Conservation (phyloP, 179 eudicot genomes). For the Carnegiea gigantea region DNA sequence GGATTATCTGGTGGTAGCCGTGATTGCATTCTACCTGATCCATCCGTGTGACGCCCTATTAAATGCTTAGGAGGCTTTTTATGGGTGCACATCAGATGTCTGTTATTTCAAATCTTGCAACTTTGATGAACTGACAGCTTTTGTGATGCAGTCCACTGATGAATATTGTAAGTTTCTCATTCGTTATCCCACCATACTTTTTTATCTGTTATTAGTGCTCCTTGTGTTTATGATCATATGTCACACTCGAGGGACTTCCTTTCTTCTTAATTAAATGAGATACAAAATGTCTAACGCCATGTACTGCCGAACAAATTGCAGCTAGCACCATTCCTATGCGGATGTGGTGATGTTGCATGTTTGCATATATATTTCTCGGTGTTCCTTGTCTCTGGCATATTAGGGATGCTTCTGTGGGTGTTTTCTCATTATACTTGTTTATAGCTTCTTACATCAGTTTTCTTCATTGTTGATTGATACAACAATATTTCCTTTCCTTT, state of each 20-base stretch:
- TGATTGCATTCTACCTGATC: background rate
- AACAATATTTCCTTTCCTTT: background rate
- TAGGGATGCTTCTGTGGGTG: background rate
- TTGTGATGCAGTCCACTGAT: background rate
- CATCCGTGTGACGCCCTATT: background rate
- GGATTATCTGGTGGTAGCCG: background rate
- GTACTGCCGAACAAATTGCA: background rate
- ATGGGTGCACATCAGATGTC: background rate
- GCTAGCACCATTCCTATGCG: background rate
- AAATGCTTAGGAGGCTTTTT: background rate
- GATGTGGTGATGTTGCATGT: background rate
- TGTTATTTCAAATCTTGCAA: background rate
- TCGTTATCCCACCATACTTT: background rate
- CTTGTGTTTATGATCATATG: background rate
- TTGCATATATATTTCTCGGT: background rate
- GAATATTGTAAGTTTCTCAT: conserved; percentile 22
- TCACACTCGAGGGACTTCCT: background rate
- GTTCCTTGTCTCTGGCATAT: background rate
- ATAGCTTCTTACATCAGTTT: background rate
- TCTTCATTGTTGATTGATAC: background rate
- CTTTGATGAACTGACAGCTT: background rate
- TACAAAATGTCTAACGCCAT: background rate
- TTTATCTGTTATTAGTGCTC: background rate
- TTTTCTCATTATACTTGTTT: too few species aligned
- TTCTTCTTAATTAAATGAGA: background rate